These are phyloP conservation scores for Effrenium voratum DNA, from an alignment of 73 alveolate genomes.

Conservation along the genomic window DNA sequence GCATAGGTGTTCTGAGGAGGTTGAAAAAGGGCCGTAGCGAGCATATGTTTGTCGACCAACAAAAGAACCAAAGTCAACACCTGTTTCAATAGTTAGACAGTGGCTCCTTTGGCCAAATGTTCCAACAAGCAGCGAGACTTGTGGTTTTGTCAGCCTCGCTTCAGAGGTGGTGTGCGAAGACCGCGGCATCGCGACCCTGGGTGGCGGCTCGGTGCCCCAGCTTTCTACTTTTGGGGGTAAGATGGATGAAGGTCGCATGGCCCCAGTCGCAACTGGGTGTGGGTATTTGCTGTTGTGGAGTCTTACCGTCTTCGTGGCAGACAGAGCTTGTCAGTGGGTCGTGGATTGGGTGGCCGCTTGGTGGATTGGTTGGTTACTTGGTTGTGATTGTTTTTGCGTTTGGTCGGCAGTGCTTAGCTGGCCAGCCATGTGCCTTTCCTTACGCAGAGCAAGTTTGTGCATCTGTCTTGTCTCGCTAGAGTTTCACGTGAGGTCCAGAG, in stretches of 20 bases:
- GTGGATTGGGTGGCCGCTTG: neutral
- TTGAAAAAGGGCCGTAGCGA: no score
- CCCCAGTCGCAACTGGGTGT: no score
- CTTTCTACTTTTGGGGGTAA: neutral
- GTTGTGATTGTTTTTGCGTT: neutral
- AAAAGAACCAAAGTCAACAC: no score
- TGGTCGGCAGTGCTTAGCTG: neutral
- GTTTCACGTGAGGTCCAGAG: no score
- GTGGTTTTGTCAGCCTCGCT: neutral
- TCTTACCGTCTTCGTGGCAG: no score
- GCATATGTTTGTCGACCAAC: no score
- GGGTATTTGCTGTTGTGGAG: no score
- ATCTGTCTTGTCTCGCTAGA: no score
- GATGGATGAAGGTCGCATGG: neutral
- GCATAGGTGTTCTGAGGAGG: no score
- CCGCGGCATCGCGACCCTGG: constrained; percentile 83
- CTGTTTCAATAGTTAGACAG: neutral
- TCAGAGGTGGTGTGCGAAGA: constrained; percentile 78
- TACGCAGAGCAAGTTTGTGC: neutral
- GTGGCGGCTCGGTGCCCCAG: constrained; percentile 34
- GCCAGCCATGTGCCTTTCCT: neutral
- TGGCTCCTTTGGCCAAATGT: neutral
- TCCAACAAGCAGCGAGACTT: neutral
- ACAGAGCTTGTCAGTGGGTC: neutral
- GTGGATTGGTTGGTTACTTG: neutral